Evolutionary conservation across 2,329 filamentous ascomycete genomes (phyloP).

Genomic region (Penicillium olsonii): DNA sequence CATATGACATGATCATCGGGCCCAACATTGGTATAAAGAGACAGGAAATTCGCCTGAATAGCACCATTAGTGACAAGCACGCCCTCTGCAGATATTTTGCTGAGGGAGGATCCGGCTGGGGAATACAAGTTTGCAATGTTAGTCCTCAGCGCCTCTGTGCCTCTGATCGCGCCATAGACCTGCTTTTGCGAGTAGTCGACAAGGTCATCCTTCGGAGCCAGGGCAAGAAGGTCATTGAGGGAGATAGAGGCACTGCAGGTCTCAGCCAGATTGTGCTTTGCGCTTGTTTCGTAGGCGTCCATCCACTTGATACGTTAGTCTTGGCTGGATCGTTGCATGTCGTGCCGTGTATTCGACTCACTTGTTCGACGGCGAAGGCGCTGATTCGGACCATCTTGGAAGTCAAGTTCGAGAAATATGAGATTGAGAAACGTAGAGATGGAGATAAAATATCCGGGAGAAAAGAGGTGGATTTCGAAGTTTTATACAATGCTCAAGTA

Average conservation of each 20-base stretch:
- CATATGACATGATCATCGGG: slow-evolving; percentile 82
- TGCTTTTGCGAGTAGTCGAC: slow-evolving; percentile 28
- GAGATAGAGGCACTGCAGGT: slow-evolving; percentile 77
- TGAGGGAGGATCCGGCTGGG: no score
- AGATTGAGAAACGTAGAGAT: background rate
- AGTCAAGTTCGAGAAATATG: no score
- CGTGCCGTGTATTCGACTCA: slow-evolving; percentile 3
- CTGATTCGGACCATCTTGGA: slow-evolving; percentile 22
- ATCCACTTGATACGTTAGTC: slow-evolving; percentile 51
- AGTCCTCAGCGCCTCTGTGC: slow-evolving; percentile 25
- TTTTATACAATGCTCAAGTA: slow-evolving; percentile 2
- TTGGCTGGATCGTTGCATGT: background rate
- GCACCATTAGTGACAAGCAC: slow-evolving; percentile 78
- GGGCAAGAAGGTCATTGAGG: slow-evolving; percentile 62
- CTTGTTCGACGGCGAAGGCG: slow-evolving; percentile 23
- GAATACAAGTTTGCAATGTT: slow-evolving; percentile 40
- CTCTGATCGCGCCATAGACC: slow-evolving; percentile 30
- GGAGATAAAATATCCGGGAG: background rate
- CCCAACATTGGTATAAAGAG: slow-evolving; percentile 70
- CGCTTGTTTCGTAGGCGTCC: slow-evolving; percentile 54
- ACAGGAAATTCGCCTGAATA: slow-evolving; percentile 81
- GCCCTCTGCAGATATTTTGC: slow-evolving; percentile 54
- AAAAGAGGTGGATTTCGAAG: background rate
- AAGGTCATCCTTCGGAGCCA: slow-evolving; percentile 48
- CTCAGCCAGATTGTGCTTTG: slow-evolving; percentile 71